Conservation (phyloP, 164 flowering plant genomes). For the Magnolia officinalis region DNA sequence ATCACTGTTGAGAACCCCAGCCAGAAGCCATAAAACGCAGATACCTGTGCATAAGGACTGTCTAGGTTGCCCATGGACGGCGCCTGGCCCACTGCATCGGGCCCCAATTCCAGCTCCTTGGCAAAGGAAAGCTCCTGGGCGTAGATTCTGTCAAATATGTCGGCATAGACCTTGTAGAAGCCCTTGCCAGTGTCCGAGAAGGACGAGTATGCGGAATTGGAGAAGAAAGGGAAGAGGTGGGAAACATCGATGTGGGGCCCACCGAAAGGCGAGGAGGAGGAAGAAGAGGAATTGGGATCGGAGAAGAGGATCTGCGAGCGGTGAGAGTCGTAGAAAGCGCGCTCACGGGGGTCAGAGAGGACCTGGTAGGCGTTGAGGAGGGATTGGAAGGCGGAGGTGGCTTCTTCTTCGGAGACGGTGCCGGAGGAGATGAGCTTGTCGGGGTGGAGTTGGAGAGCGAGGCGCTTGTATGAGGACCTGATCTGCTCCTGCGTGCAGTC, state of each 20-base stretch:
- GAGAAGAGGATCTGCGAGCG: constrained; percentile 89
- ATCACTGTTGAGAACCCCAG: constrained; percentile 63
- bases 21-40: constrained; percentile 87
- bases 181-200: constrained; percentile 57
- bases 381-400: constrained; percentile 88
- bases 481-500: constrained; percentile 75
- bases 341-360: constrained; percentile 83
- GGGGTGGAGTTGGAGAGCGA: constrained; percentile 91
- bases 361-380: constrained; percentile 89
- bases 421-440: constrained; percentile 84
- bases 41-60: constrained; percentile 65
- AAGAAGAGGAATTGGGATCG: constrained; percentile 5
- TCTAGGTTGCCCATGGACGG: constrained; percentile 82
- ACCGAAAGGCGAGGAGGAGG: background rate
- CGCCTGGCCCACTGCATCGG: constrained; percentile 55
- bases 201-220: constrained; percentile 67
- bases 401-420: constrained; percentile 55
- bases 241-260: constrained; percentile 22
- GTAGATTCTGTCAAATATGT: constrained; percentile 53
- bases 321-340: constrained; percentile 94
- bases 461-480: constrained; percentile 70
- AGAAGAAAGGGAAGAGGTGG: constrained; percentile 52
- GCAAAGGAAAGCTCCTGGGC: constrained; percentile 56
- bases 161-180: constrained; percentile 74
- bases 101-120: constrained; percentile 47